These are phyloP conservation scores for Phytophthora litchii DNA, from an alignment of 352 stramenopile genomes.

Conservation along the genomic window DNA sequence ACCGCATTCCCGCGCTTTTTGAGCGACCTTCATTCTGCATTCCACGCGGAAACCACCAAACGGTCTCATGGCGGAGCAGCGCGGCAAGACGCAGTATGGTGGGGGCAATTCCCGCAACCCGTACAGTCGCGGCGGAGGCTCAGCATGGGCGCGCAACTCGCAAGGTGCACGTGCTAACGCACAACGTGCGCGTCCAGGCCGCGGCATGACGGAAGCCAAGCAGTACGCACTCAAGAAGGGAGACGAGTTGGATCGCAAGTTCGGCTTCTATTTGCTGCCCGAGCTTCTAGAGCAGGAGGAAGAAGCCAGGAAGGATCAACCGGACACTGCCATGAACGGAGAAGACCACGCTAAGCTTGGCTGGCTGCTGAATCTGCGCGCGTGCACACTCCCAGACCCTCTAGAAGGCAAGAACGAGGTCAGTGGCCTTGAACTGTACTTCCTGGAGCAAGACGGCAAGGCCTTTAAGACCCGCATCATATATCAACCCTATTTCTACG, in stretches of 20 bases:
- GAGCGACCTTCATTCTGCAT: constrained; percentile 22
- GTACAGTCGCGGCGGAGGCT: constrained; percentile 48
- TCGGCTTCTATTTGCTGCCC: constrained; percentile 69
- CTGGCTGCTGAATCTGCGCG: constrained; percentile 77
- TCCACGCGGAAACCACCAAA: constrained; percentile 19
- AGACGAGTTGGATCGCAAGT: constrained; percentile 72
- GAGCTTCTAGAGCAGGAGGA: constrained; percentile 64
- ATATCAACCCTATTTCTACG: constrained; percentile 98
- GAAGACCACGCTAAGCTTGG: constrained; percentile 48
- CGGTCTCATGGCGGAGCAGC: constrained; percentile 16
- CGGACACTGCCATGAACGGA: background rate
- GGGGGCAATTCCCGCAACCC: constrained; percentile 40
- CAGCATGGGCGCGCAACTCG: constrained; percentile 71
- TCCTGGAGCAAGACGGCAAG: constrained; percentile 92
- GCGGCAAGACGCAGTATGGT: constrained; percentile 24
- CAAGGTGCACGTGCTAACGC: constrained; percentile 77
- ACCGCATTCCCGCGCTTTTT: constrained; percentile 21
- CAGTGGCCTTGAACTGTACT: constrained; percentile 95
- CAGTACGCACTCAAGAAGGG: constrained; percentile 59
- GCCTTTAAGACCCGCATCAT: constrained; percentile 97
- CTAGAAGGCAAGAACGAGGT: constrained; percentile 79
- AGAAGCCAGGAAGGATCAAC: constrained; percentile 33
- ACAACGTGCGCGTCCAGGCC: constrained; percentile 32
- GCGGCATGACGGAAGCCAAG: constrained; percentile 68
- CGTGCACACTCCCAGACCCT: constrained; percentile 60